These are phyloP conservation scores for Xylariaceae sp. DNA, from an alignment of 2,329 filamentous ascomycete genomes.

Conservation along the genomic window DNA sequence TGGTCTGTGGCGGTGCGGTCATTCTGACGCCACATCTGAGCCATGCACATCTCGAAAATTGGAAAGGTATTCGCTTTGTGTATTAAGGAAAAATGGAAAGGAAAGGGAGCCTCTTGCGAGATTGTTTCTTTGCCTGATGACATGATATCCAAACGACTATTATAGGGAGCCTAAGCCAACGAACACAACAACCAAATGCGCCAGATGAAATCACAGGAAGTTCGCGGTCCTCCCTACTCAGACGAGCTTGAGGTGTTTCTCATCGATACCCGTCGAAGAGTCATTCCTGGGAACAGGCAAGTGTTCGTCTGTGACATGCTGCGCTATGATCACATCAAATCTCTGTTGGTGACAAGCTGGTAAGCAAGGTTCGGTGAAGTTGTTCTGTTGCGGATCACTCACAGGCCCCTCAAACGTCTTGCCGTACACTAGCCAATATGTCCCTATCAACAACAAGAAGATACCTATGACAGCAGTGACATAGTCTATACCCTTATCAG, in stretches of 20 bases:
- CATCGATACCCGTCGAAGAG: constrained; percentile 10
- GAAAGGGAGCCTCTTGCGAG: background rate
- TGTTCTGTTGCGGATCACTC: constrained; percentile 8
- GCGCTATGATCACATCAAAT: constrained; percentile 26
- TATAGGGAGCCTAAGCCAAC: no score
- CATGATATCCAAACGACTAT: no score
- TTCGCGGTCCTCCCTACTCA: constrained; percentile 1
- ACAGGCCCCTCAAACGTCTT: constrained; percentile 28
- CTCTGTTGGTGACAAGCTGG: constrained; percentile 15
- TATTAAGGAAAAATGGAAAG: no score
- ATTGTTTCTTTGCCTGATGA: background rate
- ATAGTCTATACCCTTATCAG: constrained; percentile 27
- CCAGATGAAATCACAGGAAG: no score
- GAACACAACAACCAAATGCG: no score
- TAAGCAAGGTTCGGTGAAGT: background rate
- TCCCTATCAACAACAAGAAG: constrained; percentile 25
- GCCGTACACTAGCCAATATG: constrained; percentile 25
- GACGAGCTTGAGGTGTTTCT: constrained; percentile 13
- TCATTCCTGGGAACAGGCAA: constrained; percentile 2
- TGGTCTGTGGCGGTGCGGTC: constrained; percentile 9
- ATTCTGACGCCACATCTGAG: constrained; percentile 6
- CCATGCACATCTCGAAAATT: no score
- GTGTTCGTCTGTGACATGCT: constrained; percentile 17
- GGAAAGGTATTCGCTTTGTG: no score
- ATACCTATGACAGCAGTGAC: constrained; percentile 35